Evolutionary conservation across 2,329 filamentous ascomycete genomes (phyloP).

Genomic region (Fonsecaea pugnacius): DNA sequence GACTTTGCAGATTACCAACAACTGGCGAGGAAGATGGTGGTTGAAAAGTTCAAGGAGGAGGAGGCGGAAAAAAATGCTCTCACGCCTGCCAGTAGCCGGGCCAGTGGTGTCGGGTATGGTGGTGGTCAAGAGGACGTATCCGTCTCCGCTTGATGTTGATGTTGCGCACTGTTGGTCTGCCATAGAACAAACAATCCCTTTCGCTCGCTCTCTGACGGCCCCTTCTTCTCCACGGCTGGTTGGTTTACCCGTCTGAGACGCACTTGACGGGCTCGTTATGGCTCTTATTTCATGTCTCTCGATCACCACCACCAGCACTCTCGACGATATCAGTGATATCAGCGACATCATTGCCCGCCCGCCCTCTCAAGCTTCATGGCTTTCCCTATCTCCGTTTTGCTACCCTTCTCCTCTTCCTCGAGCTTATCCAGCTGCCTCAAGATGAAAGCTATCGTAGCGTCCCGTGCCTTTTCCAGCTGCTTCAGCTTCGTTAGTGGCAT

Average conservation of each 20-base stretch:
- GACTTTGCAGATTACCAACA: constrained; percentile 50
- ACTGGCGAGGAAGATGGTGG: constrained; percentile 52
- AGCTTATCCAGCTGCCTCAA: constrained; percentile 58
- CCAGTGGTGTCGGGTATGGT: constrained; percentile 15
- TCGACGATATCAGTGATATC: no score
- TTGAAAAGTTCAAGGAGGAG: constrained; percentile 49
- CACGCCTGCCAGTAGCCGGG: constrained; percentile 22
- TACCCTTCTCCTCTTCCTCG: constrained; percentile 45
- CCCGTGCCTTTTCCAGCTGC: constrained; percentile 58
- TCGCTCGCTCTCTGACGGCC: no score
- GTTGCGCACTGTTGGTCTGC: neutral
- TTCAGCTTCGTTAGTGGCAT: constrained; percentile 46
- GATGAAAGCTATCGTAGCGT: constrained; percentile 58
- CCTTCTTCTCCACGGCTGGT: no score
- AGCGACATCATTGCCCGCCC: no score
- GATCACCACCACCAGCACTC: no score
- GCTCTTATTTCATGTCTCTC: no score
- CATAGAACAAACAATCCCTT: no score
- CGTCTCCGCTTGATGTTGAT: constrained; percentile 23
- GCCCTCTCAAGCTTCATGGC: neutral
- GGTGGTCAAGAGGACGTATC: constrained; percentile 24
- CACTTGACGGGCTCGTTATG: no score
- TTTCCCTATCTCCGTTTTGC: neutral
- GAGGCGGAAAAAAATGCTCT: constrained; percentile 33
- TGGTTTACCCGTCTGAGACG: no score